A percentile compares a stretch with the other conserved stretches of the same genome.
Conservation (phyloP, 176 grass and related monocot genomes). For the Zea luxurians region DNA sequence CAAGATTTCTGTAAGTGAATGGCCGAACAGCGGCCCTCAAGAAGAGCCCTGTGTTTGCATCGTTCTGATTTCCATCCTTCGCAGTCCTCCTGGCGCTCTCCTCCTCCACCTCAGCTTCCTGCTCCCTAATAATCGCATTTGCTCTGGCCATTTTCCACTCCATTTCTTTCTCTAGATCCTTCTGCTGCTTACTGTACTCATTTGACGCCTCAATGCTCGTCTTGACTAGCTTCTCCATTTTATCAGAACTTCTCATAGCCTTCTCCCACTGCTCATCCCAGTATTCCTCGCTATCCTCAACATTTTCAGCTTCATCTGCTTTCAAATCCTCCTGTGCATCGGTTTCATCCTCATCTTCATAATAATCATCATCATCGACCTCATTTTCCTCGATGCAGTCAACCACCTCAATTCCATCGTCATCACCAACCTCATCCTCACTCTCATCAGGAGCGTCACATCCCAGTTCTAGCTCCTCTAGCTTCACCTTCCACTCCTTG, state of each 20-base stretch:
- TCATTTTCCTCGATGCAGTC: constrained; percentile 71
- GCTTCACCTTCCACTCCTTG: constrained; percentile 92
- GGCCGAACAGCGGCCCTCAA: constrained; percentile 70
- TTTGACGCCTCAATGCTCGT: constrained; percentile 52
- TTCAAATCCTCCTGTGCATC: constrained; percentile 33
- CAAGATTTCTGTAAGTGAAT: constrained; percentile 90
- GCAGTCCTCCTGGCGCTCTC: constrained; percentile 15
- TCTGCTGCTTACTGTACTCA: constrained; percentile 40
- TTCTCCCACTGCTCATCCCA: constrained; percentile 77
- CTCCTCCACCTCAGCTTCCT: constrained; percentile 40
- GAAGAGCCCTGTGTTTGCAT: constrained; percentile 49
- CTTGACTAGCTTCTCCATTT: constrained; percentile 89
- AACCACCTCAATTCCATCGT: constrained; percentile 19
- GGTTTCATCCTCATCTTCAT: constrained; percentile 48
- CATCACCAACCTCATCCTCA: constrained; percentile 49
- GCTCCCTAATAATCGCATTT: constrained; percentile 33
- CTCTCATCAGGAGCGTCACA: constrained; percentile 86
- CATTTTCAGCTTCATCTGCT: constrained; percentile 33
- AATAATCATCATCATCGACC: constrained; percentile 32
- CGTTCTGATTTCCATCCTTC: constrained; percentile 29
- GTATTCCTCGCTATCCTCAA: constrained; percentile 56
- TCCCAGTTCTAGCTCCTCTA: constrained; percentile 91
- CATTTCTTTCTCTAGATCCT: constrained; percentile 42
- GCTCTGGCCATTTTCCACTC: constrained; percentile 29
- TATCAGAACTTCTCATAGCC: constrained; percentile 67